Evolutionary conservation across 805 yeast species (phyloP).

Genomic region (Wickerhamomyces queroliae): DNA sequence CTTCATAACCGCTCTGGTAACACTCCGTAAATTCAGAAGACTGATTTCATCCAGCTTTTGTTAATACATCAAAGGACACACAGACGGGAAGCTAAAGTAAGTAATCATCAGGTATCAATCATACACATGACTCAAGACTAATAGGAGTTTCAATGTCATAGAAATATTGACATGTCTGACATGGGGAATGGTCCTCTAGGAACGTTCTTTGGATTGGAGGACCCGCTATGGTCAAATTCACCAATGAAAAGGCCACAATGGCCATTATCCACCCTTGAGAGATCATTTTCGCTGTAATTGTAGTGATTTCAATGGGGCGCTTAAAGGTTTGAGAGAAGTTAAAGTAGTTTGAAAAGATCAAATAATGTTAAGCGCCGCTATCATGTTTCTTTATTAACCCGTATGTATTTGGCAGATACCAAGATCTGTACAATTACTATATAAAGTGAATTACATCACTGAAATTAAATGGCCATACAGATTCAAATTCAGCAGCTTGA

Average conservation of each 20-base stretch:
- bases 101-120: constrained; percentile 3
- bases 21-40: constrained; percentile 12
- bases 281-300: not conserved
- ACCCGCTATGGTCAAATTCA: not conserved
- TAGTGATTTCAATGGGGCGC: not conserved
- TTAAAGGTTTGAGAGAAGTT: not conserved
- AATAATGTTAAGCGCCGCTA: too few relatives aligned
- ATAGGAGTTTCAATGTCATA: constrained; percentile 5
- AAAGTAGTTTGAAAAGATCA: not conserved
- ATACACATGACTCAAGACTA: constrained; percentile 11
- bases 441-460: too few relatives aligned
- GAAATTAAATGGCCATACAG: too few relatives aligned
- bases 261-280: not conserved
- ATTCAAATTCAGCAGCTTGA: too few relatives aligned
- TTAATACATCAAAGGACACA: not conserved
- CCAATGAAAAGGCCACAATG: not conserved
- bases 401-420: too few relatives aligned
- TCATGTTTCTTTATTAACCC: too few relatives aligned
- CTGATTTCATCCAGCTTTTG: constrained; percentile 2
- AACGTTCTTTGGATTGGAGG: not conserved
- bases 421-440: too few relatives aligned
- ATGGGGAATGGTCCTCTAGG: not conserved
- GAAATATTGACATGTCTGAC: constrained; percentile 1
- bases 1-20: constrained; percentile 16
- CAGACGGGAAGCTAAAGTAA: not conserved